phyloP scores from a whole-genome alignment of 371 early-diverging fungal genomes.

The Saksenaea vasiformis region DNA sequence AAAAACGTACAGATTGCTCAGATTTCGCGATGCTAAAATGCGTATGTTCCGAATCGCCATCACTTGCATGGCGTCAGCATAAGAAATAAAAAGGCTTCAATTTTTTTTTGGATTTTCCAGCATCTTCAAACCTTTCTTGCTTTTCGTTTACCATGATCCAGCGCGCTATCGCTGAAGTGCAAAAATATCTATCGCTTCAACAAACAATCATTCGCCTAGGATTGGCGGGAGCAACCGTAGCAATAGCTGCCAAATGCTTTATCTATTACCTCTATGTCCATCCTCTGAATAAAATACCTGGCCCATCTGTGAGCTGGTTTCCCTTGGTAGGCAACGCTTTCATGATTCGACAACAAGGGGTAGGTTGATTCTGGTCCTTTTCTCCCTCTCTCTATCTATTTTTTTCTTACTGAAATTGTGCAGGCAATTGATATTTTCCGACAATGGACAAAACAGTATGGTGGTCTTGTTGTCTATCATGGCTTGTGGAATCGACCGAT shows the following conservation, averaged over 20 bases:
- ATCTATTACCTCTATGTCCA: constrained; percentile 49
- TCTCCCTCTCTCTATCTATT: too few relatives aligned
- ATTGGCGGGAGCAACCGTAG: background rate
- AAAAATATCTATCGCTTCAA: background rate
- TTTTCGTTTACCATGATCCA: background rate
- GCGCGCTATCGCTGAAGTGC: background rate
- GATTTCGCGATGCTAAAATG: too few relatives aligned
- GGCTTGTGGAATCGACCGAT: constrained; percentile 53
- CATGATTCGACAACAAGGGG: constrained; percentile 52
- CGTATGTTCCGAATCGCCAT: too few relatives aligned
- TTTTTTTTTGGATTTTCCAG: too few relatives aligned
- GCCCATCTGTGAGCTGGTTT: constrained; percentile 53
- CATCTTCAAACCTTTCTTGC: background rate
- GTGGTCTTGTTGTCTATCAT: constrained; percentile 50
- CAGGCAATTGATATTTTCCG: background rate
- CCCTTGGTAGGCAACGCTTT: constrained; percentile 57
- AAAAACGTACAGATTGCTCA: too few relatives aligned
- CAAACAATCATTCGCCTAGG: background rate
- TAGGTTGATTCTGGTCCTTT: background rate
- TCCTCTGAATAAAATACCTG: constrained; percentile 57
- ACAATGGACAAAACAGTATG: constrained; percentile 58
- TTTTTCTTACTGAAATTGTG: background rate
- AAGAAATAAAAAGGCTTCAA: too few relatives aligned
- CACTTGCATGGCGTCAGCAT: too few relatives aligned
- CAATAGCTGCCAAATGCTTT: constrained; percentile 13